Evolutionary conservation across 2,329 filamentous ascomycete species (phyloP), one percentile per base, ranked within the genome.

Genomic region (Aspergillus hiratsukae): DNA sequence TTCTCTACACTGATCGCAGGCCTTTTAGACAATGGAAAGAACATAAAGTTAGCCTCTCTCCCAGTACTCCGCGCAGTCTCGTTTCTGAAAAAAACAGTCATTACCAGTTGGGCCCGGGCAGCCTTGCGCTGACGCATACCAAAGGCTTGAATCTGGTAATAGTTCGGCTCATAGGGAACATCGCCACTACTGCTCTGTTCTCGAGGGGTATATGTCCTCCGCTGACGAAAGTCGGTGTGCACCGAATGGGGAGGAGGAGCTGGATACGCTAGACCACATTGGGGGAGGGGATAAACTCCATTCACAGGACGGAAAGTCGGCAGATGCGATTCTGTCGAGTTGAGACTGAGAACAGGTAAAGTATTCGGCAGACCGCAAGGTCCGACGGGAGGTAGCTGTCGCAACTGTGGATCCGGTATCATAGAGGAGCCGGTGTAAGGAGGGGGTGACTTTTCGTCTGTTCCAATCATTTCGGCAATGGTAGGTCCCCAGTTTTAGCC

Each of bases 1-100:
- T 58, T 89, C 83, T 57, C 91, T 86, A 74, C 91, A 96, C 72
- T 88, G 90, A 68, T 96, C 91, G 74, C 94, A 99, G 40, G 94
- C 23, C 23, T 23, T 23, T 23, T 23, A 23, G 23, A 23, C 23
- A 23, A 23, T 23, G 23, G 23, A 23, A 23, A 23, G 23, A 23
- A 23, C 23, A 23, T 25, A 35, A 48, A 40, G 56, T 60, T 46
- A 59, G 60, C 37, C n/a, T 54, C 35, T 21, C 40, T 46, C 49
- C 23, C 25, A 53, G 19, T 19, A 31, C 6, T 6, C 2, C 1
- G 27, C 7, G 7, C 27, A 28, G 14, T 41, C 1, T 41, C 10
- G 48, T n/a, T 9, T 4, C 29, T 19, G 27, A 21, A 41, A 29
- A 7, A 49, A 31, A 31, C 29, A 49, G 23, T n/a, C 11, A 23